phyloP scores from a whole-genome alignment of 139 green algal species.

The Zygnema cylindricum region DNA sequence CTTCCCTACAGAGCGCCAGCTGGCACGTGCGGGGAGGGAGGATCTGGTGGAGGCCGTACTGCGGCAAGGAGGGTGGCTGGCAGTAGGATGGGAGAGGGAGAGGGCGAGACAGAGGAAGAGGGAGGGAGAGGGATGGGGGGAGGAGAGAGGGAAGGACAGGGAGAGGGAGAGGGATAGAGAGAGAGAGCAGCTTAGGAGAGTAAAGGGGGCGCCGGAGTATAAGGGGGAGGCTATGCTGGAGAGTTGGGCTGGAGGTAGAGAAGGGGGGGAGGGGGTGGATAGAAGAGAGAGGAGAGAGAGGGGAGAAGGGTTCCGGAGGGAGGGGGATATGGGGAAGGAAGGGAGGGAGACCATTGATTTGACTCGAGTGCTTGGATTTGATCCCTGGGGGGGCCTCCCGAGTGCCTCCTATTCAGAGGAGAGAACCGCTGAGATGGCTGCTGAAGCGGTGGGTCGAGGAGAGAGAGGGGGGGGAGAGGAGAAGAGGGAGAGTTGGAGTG shows the following conservation, averaged over 20 bases:
- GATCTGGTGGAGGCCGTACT: conserved; percentile 40
- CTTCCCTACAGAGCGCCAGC: conserved; percentile 32
- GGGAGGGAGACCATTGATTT: neutral
- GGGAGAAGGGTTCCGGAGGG: neutral
- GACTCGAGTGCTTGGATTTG: neutral
- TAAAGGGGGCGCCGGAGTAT: neutral
- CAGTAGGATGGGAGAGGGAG: conserved; percentile 26
- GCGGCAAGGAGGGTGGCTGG: conserved; percentile 24
- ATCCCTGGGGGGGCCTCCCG: neutral
- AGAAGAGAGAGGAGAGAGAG: too few species aligned
- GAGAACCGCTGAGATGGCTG: neutral
- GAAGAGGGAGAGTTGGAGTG: neutral
- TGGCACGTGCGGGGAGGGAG: conserved; percentile 12
- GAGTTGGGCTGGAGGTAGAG: neutral
- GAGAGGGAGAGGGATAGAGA: conserved; percentile 1
- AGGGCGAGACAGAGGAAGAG: neutral
- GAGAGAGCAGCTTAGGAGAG: neutral
- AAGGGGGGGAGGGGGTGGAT: neutral
- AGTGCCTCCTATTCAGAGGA: neutral
- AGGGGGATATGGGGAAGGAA: neutral
- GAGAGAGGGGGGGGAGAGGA: too few species aligned
- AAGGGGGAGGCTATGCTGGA: neutral
- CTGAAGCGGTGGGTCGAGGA: too few species aligned
- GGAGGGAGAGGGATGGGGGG: neutral
- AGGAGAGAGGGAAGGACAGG: neutral